Conservation (phyloP, 768 basidiomycete species). For the Russula dissimulans region DNA sequence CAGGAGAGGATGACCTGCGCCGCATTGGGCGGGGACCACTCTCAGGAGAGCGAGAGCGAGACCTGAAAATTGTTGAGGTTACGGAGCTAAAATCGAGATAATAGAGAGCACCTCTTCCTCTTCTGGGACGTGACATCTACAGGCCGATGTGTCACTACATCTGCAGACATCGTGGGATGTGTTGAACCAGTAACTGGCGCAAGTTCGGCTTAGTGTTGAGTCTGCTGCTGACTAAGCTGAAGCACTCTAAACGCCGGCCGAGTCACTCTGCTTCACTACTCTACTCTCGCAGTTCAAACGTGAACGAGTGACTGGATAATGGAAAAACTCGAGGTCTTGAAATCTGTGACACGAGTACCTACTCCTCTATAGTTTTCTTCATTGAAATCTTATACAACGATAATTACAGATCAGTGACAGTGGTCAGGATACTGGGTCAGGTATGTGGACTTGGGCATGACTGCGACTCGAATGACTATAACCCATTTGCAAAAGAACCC, state of each 20-base stretch:
- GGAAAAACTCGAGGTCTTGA: conserved; percentile 44
- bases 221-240: conserved; percentile 4
- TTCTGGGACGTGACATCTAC: conserved; percentile 2
- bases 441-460: conserved; percentile 28
- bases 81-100: neutral
- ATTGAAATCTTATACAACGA: neutral
- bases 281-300: too few relatives aligned
- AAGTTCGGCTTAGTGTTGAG: too few relatives aligned
- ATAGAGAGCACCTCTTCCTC: conserved; percentile 11
- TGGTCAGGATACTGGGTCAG: conserved; percentile 68
- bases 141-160: neutral
- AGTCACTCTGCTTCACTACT: too few relatives aligned
- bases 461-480: neutral
- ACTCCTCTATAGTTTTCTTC: neutral
- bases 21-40: conserved; percentile 35
- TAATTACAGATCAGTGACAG: conserved; percentile 51
- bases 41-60: conserved; percentile 26
- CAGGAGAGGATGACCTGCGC: conserved; percentile 35
- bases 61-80: conserved; percentile 20
- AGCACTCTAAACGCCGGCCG: too few relatives aligned
- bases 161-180: conserved; percentile 6
- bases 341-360: conserved; percentile 46
- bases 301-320: conserved; percentile 24
- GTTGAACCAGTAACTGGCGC: too few relatives aligned
- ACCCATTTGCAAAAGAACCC: conserved; percentile 50